Percentiles rank a stretch among this genome's conserved stretches.
phyloP scores from a whole-genome alignment of 441 rosid genomes.

The Brassica balearica region DNA sequence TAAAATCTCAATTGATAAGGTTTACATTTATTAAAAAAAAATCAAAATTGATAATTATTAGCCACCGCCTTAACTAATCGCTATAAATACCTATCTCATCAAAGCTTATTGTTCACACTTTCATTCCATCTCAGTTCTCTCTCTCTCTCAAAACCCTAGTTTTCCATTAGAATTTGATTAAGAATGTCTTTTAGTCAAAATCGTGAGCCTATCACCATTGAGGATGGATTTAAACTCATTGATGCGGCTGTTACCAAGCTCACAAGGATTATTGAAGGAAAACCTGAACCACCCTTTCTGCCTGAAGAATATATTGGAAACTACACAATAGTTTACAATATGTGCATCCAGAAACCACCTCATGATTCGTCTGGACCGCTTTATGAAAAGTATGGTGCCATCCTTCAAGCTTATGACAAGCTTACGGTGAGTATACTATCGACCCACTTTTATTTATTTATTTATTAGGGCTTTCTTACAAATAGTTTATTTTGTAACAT shows the following conservation, averaged over 20 bases:
- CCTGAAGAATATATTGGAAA: slow-evolving; percentile 62
- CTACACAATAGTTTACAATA: slow-evolving; percentile 79
- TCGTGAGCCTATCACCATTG: not conserved
- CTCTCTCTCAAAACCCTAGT: slow-evolving; percentile 2
- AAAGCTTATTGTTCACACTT: too few species aligned
- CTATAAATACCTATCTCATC: too few species aligned
- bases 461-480: not conserved
- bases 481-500: not conserved
- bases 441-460: not conserved
- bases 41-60: too few species aligned
- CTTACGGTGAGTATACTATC: slow-evolving; percentile 46
- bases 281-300: slow-evolving; percentile 48
- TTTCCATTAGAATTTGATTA: not conserved
- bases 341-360: slow-evolving; percentile 83
- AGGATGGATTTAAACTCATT: slow-evolving; percentile 67
- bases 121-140: too few species aligned
- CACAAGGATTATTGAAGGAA: slow-evolving; percentile 47
- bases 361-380: slow-evolving; percentile 64
- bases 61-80: too few species aligned
- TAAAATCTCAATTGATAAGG: too few species aligned
- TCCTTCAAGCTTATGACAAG: slow-evolving; percentile 58
- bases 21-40: too few species aligned
- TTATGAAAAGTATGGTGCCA: slow-evolving; percentile 61
- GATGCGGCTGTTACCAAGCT: slow-evolving; percentile 60
- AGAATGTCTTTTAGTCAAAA: not conserved